Evolutionary conservation across 2,329 filamentous ascomycete species (phyloP), one percentile per base, ranked within the genome.

Genomic region (Arthrobotrys entomopaga): DNA sequence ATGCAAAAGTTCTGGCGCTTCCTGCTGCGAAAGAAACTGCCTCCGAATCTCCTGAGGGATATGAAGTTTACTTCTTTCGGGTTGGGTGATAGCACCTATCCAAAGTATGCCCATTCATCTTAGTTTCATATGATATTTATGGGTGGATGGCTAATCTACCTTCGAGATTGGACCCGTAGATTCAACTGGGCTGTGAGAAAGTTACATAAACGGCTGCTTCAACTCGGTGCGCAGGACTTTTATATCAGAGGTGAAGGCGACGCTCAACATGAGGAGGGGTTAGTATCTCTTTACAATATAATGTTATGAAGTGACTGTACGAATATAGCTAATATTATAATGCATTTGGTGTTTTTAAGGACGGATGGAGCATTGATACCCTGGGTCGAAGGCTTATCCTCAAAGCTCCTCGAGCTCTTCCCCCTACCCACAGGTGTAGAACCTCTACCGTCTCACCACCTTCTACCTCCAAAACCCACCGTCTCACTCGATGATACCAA

Each of bases 151-250:
- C 69, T 73, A 65, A 73, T 38, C 42, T 57, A 60, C 49, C 40
- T 43, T 56, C 66, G 7, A 20, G 13, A 74, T 94, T 91, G 79
- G 34, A 8, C 22, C n/a, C 16, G 11, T 73, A 73, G 69, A 46
- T 97, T 92, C 82, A 99, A 99, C 82, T 97, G 92, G 88, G 93
- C 94, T 16, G 91, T 91, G 52, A 87, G 93, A 57, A 96, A 97
- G 82, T 84, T 99, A 52, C 88, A 93, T 79, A 94, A 93, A 78
- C 88, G 95, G 15, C 84, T 99, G 38, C 81, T 89, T 42, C 93
- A 97, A 80, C 86, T 99, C 0, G 94, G 94, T 0, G 95, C 92
- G 1, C 85, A 85, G 48, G 87, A 92, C 54, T 87, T 95, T 76
- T 90, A 91, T 78, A 87, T 90, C 46, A 85, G 89, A 42, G 95